Base-by-base conservation (phyloP, 805 yeast genomes). In the Maudiozyma turicensis region DNA sequence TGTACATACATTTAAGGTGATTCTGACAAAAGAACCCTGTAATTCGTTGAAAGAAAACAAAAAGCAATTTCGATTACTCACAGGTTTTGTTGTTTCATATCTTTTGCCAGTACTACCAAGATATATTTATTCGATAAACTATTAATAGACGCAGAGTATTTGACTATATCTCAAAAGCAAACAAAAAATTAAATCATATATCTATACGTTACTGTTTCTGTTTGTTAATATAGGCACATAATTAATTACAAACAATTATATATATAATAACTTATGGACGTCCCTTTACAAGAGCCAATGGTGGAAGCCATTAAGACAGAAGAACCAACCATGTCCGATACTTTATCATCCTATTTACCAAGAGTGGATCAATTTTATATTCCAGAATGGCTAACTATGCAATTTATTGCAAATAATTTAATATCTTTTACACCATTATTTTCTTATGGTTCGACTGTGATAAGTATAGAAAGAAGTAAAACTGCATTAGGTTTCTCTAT, bases 371-470 rank as follows among this genome's bases (percentile, higher is more conserved):
- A 72, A 58, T 71, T 72, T 56, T 69, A 70, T 54, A 65, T 72
- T 26, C 77, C 76, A 26, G 77, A 73, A 54, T 75, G 75, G 78
- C 61, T 71, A 32, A 74, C 78, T 2, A 68, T 77, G 59, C 83
- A 78, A 57, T 71, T 78, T 35, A 68, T 81, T 29, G 77, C 81
- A 44, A 83, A 84, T 54, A 72, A 80, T 54, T 66, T 84, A 60
- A 80, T 89, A 61, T 77, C 88, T 32, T 77, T 86, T 59, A 84
- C 96, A 0, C 97, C 97, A 2, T 65, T 89, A 42, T 75, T 90
- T 52, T 86, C 96, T 6, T 89, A 90, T 61, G 95, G 95, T 2
- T 78, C 93, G 13, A 88, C 96, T 0, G 77, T 89, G 35, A 71
- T 78, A 44, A 73, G 84, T 53, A 88, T 89, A 11, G 75, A 80